Conservation (phyloP, 148 eudicot genomes). For the Pharnaceum exiguum region DNA sequence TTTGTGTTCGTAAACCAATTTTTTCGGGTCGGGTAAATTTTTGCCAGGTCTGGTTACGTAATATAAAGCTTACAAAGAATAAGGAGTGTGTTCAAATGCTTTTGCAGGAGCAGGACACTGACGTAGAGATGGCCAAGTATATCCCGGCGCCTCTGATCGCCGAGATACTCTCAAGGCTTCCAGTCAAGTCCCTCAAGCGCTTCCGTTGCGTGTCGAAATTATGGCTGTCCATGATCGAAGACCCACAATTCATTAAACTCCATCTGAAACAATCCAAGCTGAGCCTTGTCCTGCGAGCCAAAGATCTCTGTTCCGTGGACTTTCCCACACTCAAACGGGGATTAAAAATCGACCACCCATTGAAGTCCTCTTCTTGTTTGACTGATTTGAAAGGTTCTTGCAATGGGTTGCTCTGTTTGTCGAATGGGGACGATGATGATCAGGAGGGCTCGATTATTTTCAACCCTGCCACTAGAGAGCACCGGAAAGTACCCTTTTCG, state of each 20-base stretch:
- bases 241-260: slow-evolving; percentile 28
- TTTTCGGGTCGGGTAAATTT: too few relatives aligned
- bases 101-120: not conserved
- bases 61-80: too few relatives aligned
- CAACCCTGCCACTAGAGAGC: slow-evolving; percentile 37
- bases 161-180: slow-evolving; percentile 21
- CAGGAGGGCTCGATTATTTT: slow-evolving; percentile 22
- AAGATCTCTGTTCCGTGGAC: slow-evolving; percentile 17
- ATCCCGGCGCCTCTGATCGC: slow-evolving; percentile 14
- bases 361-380: slow-evolving; percentile 17
- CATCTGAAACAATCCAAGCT: slow-evolving; percentile 28
- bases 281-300: slow-evolving; percentile 22
- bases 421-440: slow-evolving; percentile 24
- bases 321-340: slow-evolving; percentile 1
- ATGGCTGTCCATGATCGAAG: slow-evolving; percentile 29
- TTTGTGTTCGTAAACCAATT: too few relatives aligned
- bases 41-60: too few relatives aligned
- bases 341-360: slow-evolving; percentile 27
- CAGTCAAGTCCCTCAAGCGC: slow-evolving; percentile 18
- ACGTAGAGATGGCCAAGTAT: not conserved
- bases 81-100: too few relatives aligned
- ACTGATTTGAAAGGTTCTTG: slow-evolving; percentile 40
- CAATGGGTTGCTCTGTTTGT: slow-evolving; percentile 50
- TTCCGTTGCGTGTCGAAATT: slow-evolving; percentile 21
- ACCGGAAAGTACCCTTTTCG: slow-evolving; percentile 21